These are phyloP conservation scores for Jaltomata sinuosa DNA, from an alignment of 257 asterid genomes.

Conservation along the genomic window DNA sequence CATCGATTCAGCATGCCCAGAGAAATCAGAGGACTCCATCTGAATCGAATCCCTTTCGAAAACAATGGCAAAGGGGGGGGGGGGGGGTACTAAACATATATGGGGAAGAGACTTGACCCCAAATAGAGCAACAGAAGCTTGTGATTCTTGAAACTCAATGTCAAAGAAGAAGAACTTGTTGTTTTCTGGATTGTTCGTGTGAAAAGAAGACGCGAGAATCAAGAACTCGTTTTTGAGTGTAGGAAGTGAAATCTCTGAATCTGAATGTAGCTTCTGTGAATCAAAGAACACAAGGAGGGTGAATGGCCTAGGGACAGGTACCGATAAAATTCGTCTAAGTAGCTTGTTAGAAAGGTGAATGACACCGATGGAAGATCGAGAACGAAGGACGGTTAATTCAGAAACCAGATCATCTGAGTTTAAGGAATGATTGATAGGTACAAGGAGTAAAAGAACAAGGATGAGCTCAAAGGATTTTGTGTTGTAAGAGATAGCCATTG, in stretches of 20 bases:
- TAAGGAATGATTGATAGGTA: not conserved
- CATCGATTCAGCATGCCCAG: slow-evolving; percentile 74
- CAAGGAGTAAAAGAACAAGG: not conserved
- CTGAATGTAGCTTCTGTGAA: not conserved
- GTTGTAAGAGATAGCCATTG: not conserved
- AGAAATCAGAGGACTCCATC: slow-evolving; percentile 60
- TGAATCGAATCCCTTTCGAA: slow-evolving; percentile 35
- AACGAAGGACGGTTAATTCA: not conserved
- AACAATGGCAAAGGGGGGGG: slow-evolving; percentile 49
- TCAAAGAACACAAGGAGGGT: not conserved
- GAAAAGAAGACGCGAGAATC: slow-evolving; percentile 43
- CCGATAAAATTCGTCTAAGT: not conserved
- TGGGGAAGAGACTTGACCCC: slow-evolving; percentile 67
- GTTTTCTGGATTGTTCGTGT: slow-evolving; percentile 26
- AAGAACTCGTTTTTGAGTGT: slow-evolving; percentile 23
- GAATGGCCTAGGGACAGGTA: not conserved
- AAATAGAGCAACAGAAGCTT: slow-evolving; percentile 47
- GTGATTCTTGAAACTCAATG: slow-evolving; percentile 66
- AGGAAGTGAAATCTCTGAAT: not conserved
- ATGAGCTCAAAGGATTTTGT: not conserved
- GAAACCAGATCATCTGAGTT: not conserved
- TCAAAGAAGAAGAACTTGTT: slow-evolving; percentile 47
- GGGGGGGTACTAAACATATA: slow-evolving; percentile 54
- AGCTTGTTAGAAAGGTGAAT: not conserved
- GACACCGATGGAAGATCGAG: not conserved